Percentiles rank a stretch among this genome's conserved stretches.
These are phyloP conservation scores for Stipa capillata DNA, from an alignment of 176 grass and related monocot species.

Conservation along the genomic window DNA sequence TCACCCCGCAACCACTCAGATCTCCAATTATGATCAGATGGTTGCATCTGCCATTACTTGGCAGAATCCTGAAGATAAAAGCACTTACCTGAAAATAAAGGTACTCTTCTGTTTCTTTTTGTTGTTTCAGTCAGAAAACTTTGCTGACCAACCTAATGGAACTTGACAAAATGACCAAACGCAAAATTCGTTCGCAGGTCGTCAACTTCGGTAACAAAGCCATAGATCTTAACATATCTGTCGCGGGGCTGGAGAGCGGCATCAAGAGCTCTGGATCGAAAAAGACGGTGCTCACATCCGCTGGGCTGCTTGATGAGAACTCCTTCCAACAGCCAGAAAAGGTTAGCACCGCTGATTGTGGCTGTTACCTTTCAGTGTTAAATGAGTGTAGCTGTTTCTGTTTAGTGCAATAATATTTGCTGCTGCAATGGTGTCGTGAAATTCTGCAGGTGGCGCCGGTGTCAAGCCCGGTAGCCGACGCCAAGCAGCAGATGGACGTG, in stretches of 20 bases:
- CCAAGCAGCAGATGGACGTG: conserved; percentile 41
- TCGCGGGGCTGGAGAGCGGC: conserved; percentile 20
- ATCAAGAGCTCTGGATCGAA: conserved; percentile 45
- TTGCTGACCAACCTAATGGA: neutral
- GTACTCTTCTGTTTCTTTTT: neutral
- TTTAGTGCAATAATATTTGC: neutral
- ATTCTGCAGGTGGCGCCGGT: conserved; percentile 49
- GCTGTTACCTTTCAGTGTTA: too few species aligned
- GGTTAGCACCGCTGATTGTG: conserved; percentile 37
- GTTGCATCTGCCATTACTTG: conserved; percentile 63
- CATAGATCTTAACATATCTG: conserved; percentile 51
- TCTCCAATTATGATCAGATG: conserved; percentile 37
- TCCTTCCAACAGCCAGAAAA: conserved; percentile 60
- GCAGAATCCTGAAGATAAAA: conserved; percentile 42
- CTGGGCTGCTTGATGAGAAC: conserved; percentile 55
- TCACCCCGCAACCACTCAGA: conserved; percentile 36
- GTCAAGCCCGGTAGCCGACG: conserved; percentile 8
- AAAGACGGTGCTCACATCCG: conserved; percentile 56
- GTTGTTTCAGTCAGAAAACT: neutral
- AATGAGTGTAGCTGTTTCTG: neutral
- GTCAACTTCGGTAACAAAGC: conserved; percentile 61
- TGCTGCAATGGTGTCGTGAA: neutral
- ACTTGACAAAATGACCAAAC: neutral
- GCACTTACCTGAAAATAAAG: conserved; percentile 70
- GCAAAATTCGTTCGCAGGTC: conserved; percentile 25